These are phyloP conservation scores for Naematelia aurantialba DNA, from an alignment of 768 basidiomycete species.

Conservation along the genomic window DNA sequence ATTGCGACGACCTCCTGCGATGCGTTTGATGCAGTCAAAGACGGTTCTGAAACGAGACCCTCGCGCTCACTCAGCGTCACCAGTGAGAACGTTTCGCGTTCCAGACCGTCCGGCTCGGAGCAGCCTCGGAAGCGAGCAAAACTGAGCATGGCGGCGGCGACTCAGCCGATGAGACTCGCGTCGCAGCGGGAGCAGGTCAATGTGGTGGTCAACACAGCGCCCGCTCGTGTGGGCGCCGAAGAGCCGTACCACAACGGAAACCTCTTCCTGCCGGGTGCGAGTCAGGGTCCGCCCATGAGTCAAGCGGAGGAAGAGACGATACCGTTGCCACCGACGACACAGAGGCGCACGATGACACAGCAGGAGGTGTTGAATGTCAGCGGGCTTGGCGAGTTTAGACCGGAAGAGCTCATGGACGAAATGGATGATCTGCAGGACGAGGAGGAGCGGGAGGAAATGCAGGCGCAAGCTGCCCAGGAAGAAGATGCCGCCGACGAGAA, in stretches of 20 bases:
- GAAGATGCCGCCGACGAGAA: slow-evolving; percentile 7
- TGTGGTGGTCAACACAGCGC: neutral
- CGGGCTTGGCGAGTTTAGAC: slow-evolving; percentile 22
- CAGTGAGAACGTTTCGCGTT: neutral
- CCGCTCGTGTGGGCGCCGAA: neutral
- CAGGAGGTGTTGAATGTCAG: slow-evolving; percentile 13
- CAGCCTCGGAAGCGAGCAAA: neutral
- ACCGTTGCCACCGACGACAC: neutral
- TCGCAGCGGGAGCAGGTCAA: neutral
- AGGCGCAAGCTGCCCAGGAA: neutral
- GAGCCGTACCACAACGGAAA: neutral
- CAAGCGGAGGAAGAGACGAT: neutral
- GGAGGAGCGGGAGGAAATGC: slow-evolving; percentile 2
- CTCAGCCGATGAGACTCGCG: neutral
- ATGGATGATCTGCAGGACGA: slow-evolving; percentile 28
- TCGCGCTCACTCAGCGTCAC: neutral
- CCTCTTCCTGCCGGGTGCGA: slow-evolving; percentile 11
- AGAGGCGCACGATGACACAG: slow-evolving; percentile 16
- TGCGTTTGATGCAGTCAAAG: slow-evolving; percentile 19
- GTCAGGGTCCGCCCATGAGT: slow-evolving; percentile 1
- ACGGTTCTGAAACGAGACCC: neutral
- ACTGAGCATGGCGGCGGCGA: neutral
- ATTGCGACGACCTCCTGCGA: slow-evolving; percentile 49
- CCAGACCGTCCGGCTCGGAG: slow-evolving; percentile 1
- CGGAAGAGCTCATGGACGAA: slow-evolving; percentile 19